phyloP scores from a whole-genome alignment of 2,329 filamentous ascomycete species.

The Corniculantispora saksenae region DNA sequence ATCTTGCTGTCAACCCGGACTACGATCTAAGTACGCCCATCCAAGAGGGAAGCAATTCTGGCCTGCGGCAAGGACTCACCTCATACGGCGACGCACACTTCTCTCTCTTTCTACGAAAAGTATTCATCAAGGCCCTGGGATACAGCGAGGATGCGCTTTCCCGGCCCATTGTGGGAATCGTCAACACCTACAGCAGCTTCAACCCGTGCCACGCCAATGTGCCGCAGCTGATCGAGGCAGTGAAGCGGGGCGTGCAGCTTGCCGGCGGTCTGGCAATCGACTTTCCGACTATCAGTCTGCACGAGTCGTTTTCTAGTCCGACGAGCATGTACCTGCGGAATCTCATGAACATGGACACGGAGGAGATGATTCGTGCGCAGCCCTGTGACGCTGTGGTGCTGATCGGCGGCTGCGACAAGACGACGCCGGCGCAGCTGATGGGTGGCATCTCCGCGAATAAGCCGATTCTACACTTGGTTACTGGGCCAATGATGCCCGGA shows the following conservation, averaged over 20 bases:
- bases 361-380: conserved; percentile 75
- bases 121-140: conserved; percentile 75
- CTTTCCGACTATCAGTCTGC: conserved; percentile 72
- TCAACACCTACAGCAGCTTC: conserved; percentile 72
- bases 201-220: conserved; percentile 75
- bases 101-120: conserved; percentile 72
- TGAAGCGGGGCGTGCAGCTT: conserved; percentile 67
- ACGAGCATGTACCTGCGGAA: conserved; percentile 77
- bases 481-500: conserved; percentile 75
- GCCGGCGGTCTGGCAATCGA: conserved; percentile 68
- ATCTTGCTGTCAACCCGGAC: conserved; percentile 45
- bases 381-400: conserved; percentile 68
- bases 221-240: conserved; percentile 70
- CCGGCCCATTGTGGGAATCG: conserved; percentile 71
- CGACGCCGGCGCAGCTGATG: conserved; percentile 73
- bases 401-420: conserved; percentile 75
- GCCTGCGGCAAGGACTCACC: conserved; percentile 64
- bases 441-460: conserved; percentile 75
- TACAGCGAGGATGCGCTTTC: conserved; percentile 72
- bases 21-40: conserved; percentile 62
- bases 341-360: conserved; percentile 78
- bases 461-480: conserved; percentile 67
- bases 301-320: conserved; percentile 68
- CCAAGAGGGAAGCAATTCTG: conserved; percentile 37
- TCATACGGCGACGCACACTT: conserved; percentile 75